Evolutionary conservation across 2,329 filamentous ascomycete genomes (phyloP).

Genomic region (Fusarium globosum): DNA sequence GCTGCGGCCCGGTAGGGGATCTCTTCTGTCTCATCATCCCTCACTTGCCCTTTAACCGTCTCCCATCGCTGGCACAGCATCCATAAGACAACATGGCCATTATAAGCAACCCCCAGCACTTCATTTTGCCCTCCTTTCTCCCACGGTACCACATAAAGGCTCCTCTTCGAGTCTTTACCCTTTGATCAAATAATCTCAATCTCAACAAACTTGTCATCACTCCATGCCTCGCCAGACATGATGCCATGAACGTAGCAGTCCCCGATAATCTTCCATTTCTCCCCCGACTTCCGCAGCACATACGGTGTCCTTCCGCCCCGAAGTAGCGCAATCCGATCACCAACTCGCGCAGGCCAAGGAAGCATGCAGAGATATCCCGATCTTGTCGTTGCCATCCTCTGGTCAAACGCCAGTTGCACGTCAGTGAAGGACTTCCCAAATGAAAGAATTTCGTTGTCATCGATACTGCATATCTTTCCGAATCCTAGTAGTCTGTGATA

Average conservation of each 20-base stretch:
- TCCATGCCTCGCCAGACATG: conserved; percentile 3
- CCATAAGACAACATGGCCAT: rapidly evolving
- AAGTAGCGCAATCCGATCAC: background rate
- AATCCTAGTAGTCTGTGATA: background rate
- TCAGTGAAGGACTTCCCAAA: background rate
- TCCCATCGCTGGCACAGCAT: too few relatives aligned
- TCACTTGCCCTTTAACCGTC: too few relatives aligned
- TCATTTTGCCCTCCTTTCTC: background rate
- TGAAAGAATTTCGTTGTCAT: background rate
- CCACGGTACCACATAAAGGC: too few relatives aligned
- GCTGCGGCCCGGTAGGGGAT: too few relatives aligned
- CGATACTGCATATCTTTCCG: background rate
- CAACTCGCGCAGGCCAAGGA: background rate
- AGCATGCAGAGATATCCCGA: background rate
- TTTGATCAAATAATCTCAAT: background rate
- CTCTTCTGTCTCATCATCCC: too few relatives aligned
- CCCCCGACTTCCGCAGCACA: background rate
- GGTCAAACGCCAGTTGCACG: background rate
- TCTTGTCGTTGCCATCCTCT: background rate
- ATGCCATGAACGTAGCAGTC: conserved; percentile 11
- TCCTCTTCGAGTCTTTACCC: rapidly evolving
- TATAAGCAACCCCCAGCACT: background rate
- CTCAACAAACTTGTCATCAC: background rate
- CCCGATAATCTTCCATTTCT: conserved; percentile 4
- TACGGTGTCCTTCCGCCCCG: background rate